These are phyloP conservation scores for Microbotryomycetes sp. DNA, from an alignment of 1,284 basidiomycete species.

Conservation along the genomic window DNA sequence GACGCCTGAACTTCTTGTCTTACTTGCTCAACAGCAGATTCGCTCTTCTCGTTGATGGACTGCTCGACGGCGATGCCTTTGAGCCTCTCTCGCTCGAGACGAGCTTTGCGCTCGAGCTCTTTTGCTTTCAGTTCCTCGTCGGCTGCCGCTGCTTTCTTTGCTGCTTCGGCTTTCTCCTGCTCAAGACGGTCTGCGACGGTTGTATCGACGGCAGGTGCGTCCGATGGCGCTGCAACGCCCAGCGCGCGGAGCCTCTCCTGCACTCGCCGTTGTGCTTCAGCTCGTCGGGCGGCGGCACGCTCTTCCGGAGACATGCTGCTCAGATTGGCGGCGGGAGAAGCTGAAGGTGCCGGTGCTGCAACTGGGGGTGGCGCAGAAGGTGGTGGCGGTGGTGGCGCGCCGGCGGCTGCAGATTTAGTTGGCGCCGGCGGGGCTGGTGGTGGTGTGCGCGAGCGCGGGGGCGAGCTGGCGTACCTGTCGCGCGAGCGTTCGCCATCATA, in stretches of 20 bases:
- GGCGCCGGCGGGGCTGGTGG: constrained; percentile 37
- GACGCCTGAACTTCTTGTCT: constrained; percentile 27
- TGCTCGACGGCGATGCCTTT: constrained; percentile 31
- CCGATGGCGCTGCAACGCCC: constrained; percentile 57
- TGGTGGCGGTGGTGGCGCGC: constrained; percentile 43
- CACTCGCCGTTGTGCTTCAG: constrained; percentile 74
- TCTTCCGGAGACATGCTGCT: constrained; percentile 76
- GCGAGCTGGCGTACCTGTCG: constrained; percentile 34
- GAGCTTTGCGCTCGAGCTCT: constrained; percentile 35
- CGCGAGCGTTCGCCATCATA: constrained; percentile 40
- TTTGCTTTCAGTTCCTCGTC: constrained; percentile 75
- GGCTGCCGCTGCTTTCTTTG: constrained; percentile 42
- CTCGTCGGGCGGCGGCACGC: constrained; percentile 67
- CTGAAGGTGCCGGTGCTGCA: constrained; percentile 40
- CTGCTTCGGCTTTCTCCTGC: constrained; percentile 38
- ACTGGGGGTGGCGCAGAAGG: constrained; percentile 46
- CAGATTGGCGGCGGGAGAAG: constrained; percentile 50
- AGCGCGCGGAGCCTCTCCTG: constrained; percentile 81
- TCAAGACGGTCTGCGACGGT: constrained; percentile 35
- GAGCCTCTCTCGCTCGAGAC: constrained; percentile 59
- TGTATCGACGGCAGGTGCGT: constrained; percentile 18
- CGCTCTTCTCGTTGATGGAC: constrained; percentile 38
- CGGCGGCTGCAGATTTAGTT: constrained; percentile 17
- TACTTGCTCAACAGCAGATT: constrained; percentile 21
- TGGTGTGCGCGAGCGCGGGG: constrained; percentile 43